A percentile compares a stretch with the other conserved stretches of the same genome.
Conservation (phyloP, 2,329 filamentous ascomycete genomes). For the Neocucurbitaria cava region DNA sequence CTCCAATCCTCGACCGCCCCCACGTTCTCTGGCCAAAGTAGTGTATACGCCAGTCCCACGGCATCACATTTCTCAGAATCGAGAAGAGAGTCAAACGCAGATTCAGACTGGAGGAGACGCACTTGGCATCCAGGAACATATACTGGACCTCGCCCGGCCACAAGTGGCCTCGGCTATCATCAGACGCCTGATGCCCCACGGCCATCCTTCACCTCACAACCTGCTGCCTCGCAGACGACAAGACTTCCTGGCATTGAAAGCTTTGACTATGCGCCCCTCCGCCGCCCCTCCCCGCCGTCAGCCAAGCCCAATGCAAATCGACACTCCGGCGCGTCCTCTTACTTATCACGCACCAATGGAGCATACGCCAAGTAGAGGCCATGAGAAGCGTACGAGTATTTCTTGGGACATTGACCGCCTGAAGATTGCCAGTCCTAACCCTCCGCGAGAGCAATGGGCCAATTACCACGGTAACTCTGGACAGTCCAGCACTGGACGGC, state of each 20-base stretch:
- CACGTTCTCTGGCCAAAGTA: constrained; percentile 64
- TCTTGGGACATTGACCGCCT: constrained; percentile 73
- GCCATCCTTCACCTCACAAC: constrained; percentile 61
- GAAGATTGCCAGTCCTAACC: constrained; percentile 63
- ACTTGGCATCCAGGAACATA: constrained; percentile 89
- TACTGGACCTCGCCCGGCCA: constrained; percentile 66
- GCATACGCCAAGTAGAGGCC: constrained; percentile 27
- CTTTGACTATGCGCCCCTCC: constrained; percentile 78
- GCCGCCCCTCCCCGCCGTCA: constrained; percentile 66
- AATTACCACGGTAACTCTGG: constrained; percentile 36
- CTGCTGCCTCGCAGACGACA: constrained; percentile 65
- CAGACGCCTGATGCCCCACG: constrained; percentile 71
- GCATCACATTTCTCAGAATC: constrained; percentile 68
- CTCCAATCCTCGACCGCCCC: constrained; percentile 62
- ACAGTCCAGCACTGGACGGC: constrained; percentile 29
- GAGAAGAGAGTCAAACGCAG: constrained; percentile 71
- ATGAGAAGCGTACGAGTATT: constrained; percentile 44
- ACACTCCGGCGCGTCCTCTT: constrained; percentile 58
- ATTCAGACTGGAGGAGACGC: constrained; percentile 80
- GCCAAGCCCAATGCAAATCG: constrained; percentile 79
- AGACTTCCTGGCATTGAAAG: constrained; percentile 90
- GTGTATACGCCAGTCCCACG: constrained; percentile 71
- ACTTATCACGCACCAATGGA: constrained; percentile 46
- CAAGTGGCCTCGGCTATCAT: constrained; percentile 77
- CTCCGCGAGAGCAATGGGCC: constrained; percentile 44